Base-by-base conservation (phyloP, 179 eudicot genomes). In the Pouteria campechiana region DNA sequence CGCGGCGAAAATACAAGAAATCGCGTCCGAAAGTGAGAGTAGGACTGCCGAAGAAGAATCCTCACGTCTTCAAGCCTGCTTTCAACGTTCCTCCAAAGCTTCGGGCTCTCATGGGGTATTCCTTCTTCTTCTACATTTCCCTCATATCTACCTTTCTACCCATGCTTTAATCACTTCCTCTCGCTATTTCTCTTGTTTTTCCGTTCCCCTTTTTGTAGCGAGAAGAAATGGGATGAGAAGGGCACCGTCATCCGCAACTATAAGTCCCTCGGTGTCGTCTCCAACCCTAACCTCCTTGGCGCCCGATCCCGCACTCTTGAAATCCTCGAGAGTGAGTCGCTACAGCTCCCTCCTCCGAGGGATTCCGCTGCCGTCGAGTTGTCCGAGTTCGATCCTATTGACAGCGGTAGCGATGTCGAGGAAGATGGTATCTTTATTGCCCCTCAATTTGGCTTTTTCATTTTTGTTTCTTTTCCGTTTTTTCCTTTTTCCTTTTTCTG, bases 11-110 rank as follows among this genome's bases (percentile, higher is more conserved):
- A 58, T 69, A 72, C 81, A 83, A 87, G 77, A 17, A 48, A 14
- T 77, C 86, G 3, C 56, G 78, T 25, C 5, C 83, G 9, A 89
- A 89, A 37, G 97, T 89, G 0, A 68, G 55, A 51, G 97, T 89
- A 0, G 97, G 83, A 0, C 54, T 85, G 6, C 93, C 94, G 0
- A 81, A 64, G 74, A 85, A 62, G 43, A 72, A 85, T 54, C 97
- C 97, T 14, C 28, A 64, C 37, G 47, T 81, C 1, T 65, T 89
- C 46, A 89, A 89, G 35, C 86, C 97, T 4, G 65, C 79, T 6
- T 89, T 89, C 73, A 57, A 63, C 52, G 58, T 85, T 21, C 97
- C 97, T 9, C 93, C 97, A 0, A 89, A 89, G 68, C 69, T 89
- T 6, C 68, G 74, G 13, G 46, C 80, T 30, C 46, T 81, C 1